Base-by-base conservation (phyloP, 176 grass and related monocot genomes). In the Chloris gayana region DNA sequence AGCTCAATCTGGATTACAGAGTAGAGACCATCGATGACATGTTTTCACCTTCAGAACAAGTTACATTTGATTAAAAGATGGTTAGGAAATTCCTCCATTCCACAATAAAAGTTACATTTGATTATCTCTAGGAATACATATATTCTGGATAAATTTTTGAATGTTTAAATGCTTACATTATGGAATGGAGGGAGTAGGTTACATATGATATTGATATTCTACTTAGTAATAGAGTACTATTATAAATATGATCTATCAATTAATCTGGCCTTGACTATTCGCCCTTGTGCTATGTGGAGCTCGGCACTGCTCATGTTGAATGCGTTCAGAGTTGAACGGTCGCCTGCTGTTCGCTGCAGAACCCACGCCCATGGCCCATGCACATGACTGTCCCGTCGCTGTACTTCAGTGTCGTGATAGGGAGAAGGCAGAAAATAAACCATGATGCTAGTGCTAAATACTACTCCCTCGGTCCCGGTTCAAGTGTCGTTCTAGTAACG, bases 261-360 rank as follows among this genome's bases (percentile, higher is more conserved):
- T 58, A 24, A 57, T 58, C 54, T 24, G 5, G 51, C 51, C 5
- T 19, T 54, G 68, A 19, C 11, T 31, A 72, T 10, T 15, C 41
- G 25, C 6, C 15, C 12, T 3, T 30, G 69, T 49, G 22, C 68
- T 49, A 13, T 15, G 14, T 15, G 46, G 46, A 17, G 14, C 46
- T 17, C 46, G 46, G 46, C 46, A 4, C 25, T 39, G 19, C n/a
- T 10, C 19, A 37, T 22, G 29, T 49, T 70, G 38, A 64, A 78
- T 71, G 75, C 34, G 13, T 72, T 44, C 58, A 27, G 47, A 72
- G 46, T 60, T 71, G 67, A 72, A 67, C 45, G 60, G 67, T 65
- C 8, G 27, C 56, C 66, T 72, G 66, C 78, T 19, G 51, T 32
- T 27, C n/a, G 56, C 56, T 26, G 56, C 39, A 64, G 24, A 44